phyloP scores from a whole-genome alignment of 1,284 basidiomycete species.

The Thecaphora thlaspeos region DNA sequence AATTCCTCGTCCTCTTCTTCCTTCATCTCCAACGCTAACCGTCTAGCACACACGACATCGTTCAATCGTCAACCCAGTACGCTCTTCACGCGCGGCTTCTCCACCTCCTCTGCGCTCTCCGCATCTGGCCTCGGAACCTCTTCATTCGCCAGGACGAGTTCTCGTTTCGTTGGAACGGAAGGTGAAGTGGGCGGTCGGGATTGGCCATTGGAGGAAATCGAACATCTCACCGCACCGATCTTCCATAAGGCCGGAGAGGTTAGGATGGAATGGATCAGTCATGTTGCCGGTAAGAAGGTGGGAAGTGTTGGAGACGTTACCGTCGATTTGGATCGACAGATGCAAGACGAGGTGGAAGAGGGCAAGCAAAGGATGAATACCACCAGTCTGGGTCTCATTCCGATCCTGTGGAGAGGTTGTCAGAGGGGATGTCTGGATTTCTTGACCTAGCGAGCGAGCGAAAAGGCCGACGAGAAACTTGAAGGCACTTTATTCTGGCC shows the following conservation, averaged over 20 bases:
- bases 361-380: background rate
- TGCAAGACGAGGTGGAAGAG: background rate
- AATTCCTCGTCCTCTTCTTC: too few relatives aligned
- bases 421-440: constrained; percentile 36
- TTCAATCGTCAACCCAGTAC: too few relatives aligned
- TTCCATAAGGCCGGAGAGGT: constrained; percentile 38
- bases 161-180: too few relatives aligned
- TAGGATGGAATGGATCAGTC: constrained; percentile 52
- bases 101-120: too few relatives aligned
- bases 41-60: too few relatives aligned
- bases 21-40: too few relatives aligned
- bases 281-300: constrained; percentile 47
- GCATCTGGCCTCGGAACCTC: too few relatives aligned
- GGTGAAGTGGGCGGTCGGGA: too few relatives aligned
- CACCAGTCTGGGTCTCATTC: constrained; percentile 19
- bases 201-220: constrained; percentile 26
- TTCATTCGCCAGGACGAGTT: too few relatives aligned
- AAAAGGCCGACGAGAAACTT: background rate
- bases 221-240: constrained; percentile 35
- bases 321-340: constrained; percentile 16
- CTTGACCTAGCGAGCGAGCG: constrained; percentile 10
- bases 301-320: constrained; percentile 30
- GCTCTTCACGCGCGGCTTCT: too few relatives aligned
- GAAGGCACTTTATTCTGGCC: too few relatives aligned
- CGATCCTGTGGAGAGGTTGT: constrained; percentile 40